phyloP scores from a whole-genome alignment of 176 grass and related monocot species.

The Zea mays region DNA sequence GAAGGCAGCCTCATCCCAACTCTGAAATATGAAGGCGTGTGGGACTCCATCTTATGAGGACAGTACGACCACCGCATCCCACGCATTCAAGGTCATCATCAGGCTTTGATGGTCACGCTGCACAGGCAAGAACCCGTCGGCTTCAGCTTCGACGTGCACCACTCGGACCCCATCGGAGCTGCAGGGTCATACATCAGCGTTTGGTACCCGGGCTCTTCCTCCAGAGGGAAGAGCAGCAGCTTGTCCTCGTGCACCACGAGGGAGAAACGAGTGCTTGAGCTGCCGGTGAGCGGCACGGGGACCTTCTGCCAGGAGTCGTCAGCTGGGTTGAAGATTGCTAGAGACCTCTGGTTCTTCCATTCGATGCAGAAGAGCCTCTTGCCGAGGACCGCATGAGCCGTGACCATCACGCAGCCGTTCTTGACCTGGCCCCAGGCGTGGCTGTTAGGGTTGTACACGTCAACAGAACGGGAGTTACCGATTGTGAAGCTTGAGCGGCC shows the following conservation, averaged over 20 bases:
- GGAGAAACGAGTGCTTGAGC: slow-evolving; percentile 63
- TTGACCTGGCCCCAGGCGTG: slow-evolving; percentile 66
- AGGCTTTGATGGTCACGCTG: slow-evolving; percentile 79
- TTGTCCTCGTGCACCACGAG: slow-evolving; percentile 65
- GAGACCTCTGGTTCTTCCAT: slow-evolving; percentile 83
- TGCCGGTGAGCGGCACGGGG: slow-evolving; percentile 71
- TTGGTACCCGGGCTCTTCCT: slow-evolving; percentile 59
- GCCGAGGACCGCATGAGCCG: slow-evolving; percentile 59
- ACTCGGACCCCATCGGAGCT: slow-evolving; percentile 60
- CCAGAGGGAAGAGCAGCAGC: slow-evolving; percentile 66
- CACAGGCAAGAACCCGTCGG: slow-evolving; percentile 62
- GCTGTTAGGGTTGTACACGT: slow-evolving; percentile 59
- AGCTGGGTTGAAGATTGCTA: slow-evolving; percentile 62
- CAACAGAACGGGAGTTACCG: slow-evolving; percentile 70
- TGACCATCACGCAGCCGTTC: slow-evolving; percentile 93
- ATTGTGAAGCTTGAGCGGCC: slow-evolving; percentile 90
- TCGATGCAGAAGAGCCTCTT: slow-evolving; percentile 80
- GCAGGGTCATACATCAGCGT: slow-evolving; percentile 80
- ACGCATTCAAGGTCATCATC: slow-evolving; percentile 35
- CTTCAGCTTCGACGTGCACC: slow-evolving; percentile 64
- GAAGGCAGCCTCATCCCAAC: slow-evolving; percentile 3
- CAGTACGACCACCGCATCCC: not conserved
- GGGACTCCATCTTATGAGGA: slow-evolving; percentile 15
- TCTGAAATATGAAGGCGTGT: not conserved
- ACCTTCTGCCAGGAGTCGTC: slow-evolving; percentile 71